Evolutionary conservation across 2,329 filamentous ascomycete genomes (phyloP).

Genomic region (Colletotrichum sidae): DNA sequence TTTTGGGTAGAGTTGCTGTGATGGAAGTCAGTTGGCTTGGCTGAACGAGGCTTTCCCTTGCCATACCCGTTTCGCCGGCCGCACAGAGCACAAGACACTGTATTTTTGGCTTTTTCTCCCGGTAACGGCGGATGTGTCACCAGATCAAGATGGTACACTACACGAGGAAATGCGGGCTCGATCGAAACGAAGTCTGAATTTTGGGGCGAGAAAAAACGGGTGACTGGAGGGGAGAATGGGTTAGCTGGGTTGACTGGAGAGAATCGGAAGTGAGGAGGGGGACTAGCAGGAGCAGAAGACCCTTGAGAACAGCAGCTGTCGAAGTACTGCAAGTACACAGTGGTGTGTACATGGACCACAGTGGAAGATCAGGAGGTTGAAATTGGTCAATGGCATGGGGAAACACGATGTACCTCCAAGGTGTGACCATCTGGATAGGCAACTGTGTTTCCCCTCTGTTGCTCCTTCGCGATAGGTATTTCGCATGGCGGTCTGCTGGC

Average conservation of each 20-base stretch:
- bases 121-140: neutral
- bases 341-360: neutral
- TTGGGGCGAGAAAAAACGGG: conserved; percentile 14
- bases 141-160: neutral
- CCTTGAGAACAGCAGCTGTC: conserved; percentile 12
- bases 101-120: neutral
- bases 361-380: conserved; percentile 3
- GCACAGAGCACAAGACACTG: neutral
- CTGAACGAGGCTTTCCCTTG: conserved; percentile 4
- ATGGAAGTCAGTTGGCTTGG: conserved; percentile 12
- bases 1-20: conserved; percentile 1
- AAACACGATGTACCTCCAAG: conserved; percentile 28
- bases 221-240: conserved; percentile 27
- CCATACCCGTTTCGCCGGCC: conserved; percentile 3
- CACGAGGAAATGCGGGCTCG: conserved; percentile 24
- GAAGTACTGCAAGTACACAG: conserved; percentile 8
- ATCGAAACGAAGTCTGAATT: conserved; percentile 17
- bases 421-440: conserved; percentile 23
- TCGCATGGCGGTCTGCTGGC: no score
- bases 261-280: conserved; percentile 13
- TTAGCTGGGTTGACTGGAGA: conserved; percentile 29
- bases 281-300: neutral
- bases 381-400: conserved; percentile 21
- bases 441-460: conserved; percentile 14
- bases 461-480: no score